Percentiles rank a stretch among this genome's conserved stretches.
Conservation (phyloP, 768 basidiomycete species). For the Coprinopsis sp. region DNA sequence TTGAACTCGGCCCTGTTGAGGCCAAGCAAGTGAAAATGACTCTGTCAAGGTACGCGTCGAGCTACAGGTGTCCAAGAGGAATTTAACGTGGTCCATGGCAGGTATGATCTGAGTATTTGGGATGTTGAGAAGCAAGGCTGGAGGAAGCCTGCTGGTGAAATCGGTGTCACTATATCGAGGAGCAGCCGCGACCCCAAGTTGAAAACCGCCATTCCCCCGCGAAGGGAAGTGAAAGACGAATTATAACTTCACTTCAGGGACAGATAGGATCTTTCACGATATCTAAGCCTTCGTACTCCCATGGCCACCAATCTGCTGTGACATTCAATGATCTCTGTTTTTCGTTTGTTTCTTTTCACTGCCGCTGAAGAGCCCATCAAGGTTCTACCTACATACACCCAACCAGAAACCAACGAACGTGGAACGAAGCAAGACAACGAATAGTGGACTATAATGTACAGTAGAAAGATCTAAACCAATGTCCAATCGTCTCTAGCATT, state of each 20-base stretch:
- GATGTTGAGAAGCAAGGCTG: conserved; percentile 71
- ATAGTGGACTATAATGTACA: background rate
- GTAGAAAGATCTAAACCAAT: background rate
- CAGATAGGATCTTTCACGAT: background rate
- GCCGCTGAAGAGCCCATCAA: too few species aligned
- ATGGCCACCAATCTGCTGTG: too few species aligned
- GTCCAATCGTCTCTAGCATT: background rate
- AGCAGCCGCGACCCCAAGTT: conserved; percentile 63
- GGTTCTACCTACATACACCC: too few species aligned
- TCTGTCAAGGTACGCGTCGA: conserved; percentile 45
- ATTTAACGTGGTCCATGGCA: too few species aligned
- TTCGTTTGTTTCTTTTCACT: too few species aligned
- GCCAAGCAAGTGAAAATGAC: conserved; percentile 45
- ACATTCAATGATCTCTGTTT: too few species aligned
- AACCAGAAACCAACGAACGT: too few species aligned
- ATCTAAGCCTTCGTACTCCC: conserved; percentile 1
- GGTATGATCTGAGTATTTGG: conserved; percentile 69
- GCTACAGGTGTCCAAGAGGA: too few species aligned
- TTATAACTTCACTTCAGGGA: background rate
- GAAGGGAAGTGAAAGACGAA: background rate
- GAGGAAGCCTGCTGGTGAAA: conserved; percentile 60
- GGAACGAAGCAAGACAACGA: too few species aligned
- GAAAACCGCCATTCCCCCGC: conserved; percentile 33
- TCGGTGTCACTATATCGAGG: conserved; percentile 59
- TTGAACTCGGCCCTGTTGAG: conserved; percentile 46